A percentile compares a stretch with the other conserved stretches of the same genome.
Evolutionary conservation across 1,284 basidiomycete genomes (phyloP).

Genomic region (Pascua guehoae): DNA sequence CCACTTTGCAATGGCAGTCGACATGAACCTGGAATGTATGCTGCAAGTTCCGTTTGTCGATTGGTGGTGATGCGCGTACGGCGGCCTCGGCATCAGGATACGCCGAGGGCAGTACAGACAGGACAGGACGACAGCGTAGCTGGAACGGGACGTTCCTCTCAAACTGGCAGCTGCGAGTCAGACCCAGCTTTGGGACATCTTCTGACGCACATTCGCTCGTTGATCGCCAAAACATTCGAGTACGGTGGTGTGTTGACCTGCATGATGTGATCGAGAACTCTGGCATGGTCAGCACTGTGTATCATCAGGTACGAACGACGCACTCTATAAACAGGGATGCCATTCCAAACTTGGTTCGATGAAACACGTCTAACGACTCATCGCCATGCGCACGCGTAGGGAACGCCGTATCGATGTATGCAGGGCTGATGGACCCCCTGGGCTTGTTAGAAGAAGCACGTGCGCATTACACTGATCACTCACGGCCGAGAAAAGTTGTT

Average conservation of each 20-base stretch:
- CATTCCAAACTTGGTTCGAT: neutral
- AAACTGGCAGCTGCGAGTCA: neutral
- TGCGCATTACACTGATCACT: no score
- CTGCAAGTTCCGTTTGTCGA: constrained; percentile 9
- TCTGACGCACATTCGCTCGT: constrained; percentile 9
- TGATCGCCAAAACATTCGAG: constrained; percentile 4
- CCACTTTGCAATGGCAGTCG: neutral
- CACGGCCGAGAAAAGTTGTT: no score
- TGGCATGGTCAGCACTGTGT: no score
- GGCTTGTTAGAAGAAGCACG: no score
- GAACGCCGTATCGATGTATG: no score
- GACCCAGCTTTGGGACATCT: no score
- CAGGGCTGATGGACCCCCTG: no score
- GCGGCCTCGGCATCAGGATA: constrained; percentile 7
- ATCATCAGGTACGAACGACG: no score
- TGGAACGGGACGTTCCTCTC: constrained; percentile 12
- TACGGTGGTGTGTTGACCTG: constrained; percentile 10
- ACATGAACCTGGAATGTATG: constrained; percentile 5
- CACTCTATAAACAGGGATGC: neutral
- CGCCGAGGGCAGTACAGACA: constrained; percentile 2
- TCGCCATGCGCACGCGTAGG: no score
- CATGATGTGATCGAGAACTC: constrained; percentile 12
- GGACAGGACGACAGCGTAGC: constrained; percentile 10
- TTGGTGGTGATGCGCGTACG: neutral
- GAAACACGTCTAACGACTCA: no score